Percentiles rank a stretch among this genome's conserved stretches.
Conservation (phyloP, 2,329 filamentous ascomycete genomes). For the Knufia fluminis region DNA sequence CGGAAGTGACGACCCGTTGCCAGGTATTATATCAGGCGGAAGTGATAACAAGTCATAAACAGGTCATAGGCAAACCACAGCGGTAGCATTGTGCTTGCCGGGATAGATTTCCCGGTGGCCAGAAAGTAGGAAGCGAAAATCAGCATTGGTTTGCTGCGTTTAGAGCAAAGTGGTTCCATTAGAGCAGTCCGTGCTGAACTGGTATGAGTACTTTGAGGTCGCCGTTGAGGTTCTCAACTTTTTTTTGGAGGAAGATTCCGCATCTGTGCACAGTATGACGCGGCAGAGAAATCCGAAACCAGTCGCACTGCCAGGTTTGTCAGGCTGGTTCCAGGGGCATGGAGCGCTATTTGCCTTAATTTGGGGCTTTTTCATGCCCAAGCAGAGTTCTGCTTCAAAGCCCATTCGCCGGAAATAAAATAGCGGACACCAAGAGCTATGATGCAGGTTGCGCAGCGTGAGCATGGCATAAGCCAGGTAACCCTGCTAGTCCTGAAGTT, state of each 20-base stretch:
- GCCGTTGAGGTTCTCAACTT: neutral
- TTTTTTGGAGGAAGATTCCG: neutral
- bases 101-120: neutral
- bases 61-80: neutral
- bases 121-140: neutral
- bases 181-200: neutral
- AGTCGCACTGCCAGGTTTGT: neutral
- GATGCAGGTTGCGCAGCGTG: neutral
- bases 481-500: too few species aligned
- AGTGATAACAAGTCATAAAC: too few species aligned
- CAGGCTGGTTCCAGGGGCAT: neutral
- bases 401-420: neutral
- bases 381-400: neutral
- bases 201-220: neutral
- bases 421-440: too few species aligned
- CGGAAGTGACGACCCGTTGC: neutral
- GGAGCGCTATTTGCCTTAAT: neutral
- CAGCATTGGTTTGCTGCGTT: neutral
- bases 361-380: neutral
- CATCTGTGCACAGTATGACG: neutral
- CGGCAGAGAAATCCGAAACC: neutral
- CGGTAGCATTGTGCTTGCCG: neutral
- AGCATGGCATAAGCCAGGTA: too few species aligned
- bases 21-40: too few species aligned
- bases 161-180: neutral